Evolutionary conservation across 75 land plant species (phyloP).

Genomic region (Pinus tabuliformis): DNA sequence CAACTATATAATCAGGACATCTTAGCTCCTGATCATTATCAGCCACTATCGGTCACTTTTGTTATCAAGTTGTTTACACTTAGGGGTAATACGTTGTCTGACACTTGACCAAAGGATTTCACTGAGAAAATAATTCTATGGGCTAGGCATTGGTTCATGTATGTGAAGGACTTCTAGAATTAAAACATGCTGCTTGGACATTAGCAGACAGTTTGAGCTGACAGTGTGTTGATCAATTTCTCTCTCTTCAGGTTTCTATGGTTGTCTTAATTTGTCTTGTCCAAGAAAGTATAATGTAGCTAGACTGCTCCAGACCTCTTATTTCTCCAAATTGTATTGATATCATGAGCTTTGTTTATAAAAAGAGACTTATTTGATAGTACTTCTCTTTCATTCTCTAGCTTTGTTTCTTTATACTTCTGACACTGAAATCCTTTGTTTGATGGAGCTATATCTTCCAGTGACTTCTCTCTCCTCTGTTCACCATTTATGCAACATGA

Average conservation of each 20-base stretch:
- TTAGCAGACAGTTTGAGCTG: not conserved
- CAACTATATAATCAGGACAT: not conserved
- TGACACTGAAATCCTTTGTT: too few species aligned
- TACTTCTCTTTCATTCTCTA: too few species aligned
- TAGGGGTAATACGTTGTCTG: not conserved
- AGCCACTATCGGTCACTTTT: not conserved
- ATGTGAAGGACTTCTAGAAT: not conserved
- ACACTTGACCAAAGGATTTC: not conserved
- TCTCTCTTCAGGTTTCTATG: not conserved
- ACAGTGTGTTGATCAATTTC: not conserved
- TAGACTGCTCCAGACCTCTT: not conserved
- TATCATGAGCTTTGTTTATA: not conserved
- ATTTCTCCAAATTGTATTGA: not conserved
- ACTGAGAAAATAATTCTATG: not conserved
- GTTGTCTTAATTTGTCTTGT: not conserved
- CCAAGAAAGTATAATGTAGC: not conserved
- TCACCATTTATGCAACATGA: not conserved
- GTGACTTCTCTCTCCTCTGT: not conserved
- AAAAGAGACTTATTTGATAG: not conserved
- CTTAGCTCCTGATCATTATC: not conserved
- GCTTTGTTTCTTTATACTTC: too few species aligned
- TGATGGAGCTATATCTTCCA: not conserved
- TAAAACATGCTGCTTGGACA: not conserved
- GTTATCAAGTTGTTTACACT: not conserved
- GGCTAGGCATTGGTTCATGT: not conserved